Conservation (phyloP, 192 early-diverging fungal species). For the Coemansia sp. region DNA sequence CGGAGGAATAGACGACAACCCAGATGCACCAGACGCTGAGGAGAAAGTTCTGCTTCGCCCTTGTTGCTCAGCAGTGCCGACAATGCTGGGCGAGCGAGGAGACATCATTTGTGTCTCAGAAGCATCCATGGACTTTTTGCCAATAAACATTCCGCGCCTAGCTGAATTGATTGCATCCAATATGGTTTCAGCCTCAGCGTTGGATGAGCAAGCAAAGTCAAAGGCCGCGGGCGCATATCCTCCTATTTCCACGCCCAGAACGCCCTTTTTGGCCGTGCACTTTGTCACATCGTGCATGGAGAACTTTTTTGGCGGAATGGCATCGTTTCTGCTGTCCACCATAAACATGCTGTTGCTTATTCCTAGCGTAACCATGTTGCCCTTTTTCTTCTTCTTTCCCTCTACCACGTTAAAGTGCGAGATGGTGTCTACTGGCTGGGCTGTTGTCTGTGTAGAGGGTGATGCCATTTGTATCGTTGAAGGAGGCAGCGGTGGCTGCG, state of each 20-base stretch:
- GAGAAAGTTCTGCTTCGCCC: not conserved
- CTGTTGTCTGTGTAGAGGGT: not conserved
- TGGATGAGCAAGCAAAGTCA: constrained; percentile 65
- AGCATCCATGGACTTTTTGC: constrained; percentile 27
- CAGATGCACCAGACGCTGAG: not conserved
- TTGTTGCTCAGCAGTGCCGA: not conserved
- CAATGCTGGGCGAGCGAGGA: constrained; percentile 34
- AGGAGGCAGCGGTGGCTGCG: not conserved
- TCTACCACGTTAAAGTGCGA: constrained; percentile 45
- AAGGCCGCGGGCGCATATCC: constrained; percentile 58
- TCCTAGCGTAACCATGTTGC: constrained; percentile 67
- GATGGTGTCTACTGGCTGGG: constrained; percentile 18
- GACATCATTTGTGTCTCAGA: constrained; percentile 2
- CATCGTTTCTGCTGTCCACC: constrained; percentile 60
- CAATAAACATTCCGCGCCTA: constrained; percentile 56
- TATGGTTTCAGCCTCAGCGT: constrained; percentile 68
- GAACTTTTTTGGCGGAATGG: constrained; percentile 48
- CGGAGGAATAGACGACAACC: not conserved
- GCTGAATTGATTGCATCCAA: constrained; percentile 63
- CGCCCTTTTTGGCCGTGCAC: constrained; percentile 64
- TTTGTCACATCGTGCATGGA: constrained; percentile 60
- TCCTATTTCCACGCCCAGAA: constrained; percentile 64
- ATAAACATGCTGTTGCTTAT: constrained; percentile 64
- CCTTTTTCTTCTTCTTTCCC: constrained; percentile 75
- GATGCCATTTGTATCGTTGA: not conserved